Evolutionary conservation across 1,284 basidiomycete species (phyloP).

Genomic region (Pseudomicrostroma phylloplanum): DNA sequence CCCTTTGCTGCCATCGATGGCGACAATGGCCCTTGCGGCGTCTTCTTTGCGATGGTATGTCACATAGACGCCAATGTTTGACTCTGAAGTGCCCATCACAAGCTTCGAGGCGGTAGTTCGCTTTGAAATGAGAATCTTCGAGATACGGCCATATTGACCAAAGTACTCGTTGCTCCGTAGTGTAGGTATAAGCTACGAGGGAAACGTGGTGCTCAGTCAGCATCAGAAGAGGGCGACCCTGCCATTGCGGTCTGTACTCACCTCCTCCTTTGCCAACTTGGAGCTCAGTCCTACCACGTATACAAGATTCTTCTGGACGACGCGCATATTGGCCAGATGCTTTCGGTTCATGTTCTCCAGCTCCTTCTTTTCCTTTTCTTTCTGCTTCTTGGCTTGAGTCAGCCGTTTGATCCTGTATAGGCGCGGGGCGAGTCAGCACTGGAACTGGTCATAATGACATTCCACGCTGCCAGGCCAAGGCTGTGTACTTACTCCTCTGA

Average conservation of each 20-base stretch:
- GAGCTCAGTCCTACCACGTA: conserved; percentile 90
- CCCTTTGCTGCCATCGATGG: conserved; percentile 76
- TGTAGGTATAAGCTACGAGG: conserved; percentile 74
- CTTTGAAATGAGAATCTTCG: conserved; percentile 88
- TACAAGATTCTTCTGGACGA: conserved; percentile 92
- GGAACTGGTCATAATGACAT: background rate
- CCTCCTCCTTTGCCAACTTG: conserved; percentile 90
- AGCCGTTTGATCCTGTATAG: conserved; percentile 76
- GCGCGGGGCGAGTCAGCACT: conserved; percentile 9
- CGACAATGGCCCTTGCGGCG: conserved; percentile 83
- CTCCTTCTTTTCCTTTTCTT: conserved; percentile 93
- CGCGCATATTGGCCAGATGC: conserved; percentile 84
- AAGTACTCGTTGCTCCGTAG: conserved; percentile 94
- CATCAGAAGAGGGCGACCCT: background rate
- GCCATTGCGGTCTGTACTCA: conserved; percentile 52
- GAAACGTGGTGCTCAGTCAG: background rate
- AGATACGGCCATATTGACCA: conserved; percentile 96
- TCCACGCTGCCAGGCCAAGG: background rate
- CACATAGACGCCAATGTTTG: conserved; percentile 88
- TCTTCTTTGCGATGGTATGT: conserved; percentile 92
- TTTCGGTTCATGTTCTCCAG: conserved; percentile 79
- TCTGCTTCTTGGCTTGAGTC: conserved; percentile 89
- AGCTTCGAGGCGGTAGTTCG: conserved; percentile 66
- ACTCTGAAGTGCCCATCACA: conserved; percentile 56
- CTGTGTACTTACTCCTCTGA: conserved; percentile 75